Percentiles rank a stretch among this genome's conserved stretches.
Evolutionary conservation across 1,284 basidiomycete genomes (phyloP).

Genomic region (Chondrostereum purpureum): DNA sequence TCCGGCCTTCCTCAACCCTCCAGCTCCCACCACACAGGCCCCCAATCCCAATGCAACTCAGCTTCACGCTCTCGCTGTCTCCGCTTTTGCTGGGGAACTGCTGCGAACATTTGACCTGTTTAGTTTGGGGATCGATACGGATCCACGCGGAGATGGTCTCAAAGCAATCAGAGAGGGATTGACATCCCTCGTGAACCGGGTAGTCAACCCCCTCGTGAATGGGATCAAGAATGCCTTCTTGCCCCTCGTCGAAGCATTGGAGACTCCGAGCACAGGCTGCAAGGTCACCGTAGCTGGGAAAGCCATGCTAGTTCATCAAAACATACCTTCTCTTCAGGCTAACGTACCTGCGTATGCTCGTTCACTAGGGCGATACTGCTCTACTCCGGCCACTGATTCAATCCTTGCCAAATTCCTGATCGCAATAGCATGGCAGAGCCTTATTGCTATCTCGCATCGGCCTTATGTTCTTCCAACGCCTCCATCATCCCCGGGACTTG

Average conservation of each 20-base stretch:
- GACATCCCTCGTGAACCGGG: slow-evolving; percentile 56
- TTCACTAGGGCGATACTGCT: slow-evolving; percentile 50
- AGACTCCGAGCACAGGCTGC: slow-evolving; percentile 30
- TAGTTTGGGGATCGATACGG: slow-evolving; percentile 52
- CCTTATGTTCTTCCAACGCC: slow-evolving; percentile 34
- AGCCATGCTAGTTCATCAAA: slow-evolving; percentile 45
- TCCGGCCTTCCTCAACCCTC: slow-evolving; percentile 47
- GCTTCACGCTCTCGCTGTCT: slow-evolving; percentile 59
- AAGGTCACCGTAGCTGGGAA: slow-evolving; percentile 28
- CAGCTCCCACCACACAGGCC: slow-evolving; percentile 42
- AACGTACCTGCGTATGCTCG: slow-evolving; percentile 56
- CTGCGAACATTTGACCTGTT: slow-evolving; percentile 63
- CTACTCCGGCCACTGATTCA: slow-evolving; percentile 45
- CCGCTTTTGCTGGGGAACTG: slow-evolving; percentile 64
- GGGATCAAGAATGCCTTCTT: slow-evolving; percentile 56
- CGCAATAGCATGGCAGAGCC: slow-evolving; percentile 61
- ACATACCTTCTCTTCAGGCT: slow-evolving; percentile 49
- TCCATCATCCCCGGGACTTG: slow-evolving; percentile 35
- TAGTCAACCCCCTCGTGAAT: slow-evolving; percentile 55
- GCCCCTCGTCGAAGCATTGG: slow-evolving; percentile 55
- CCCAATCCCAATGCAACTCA: slow-evolving; percentile 61
- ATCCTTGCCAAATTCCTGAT: slow-evolving; percentile 64
- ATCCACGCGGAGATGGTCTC: slow-evolving; percentile 57
- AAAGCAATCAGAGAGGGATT: slow-evolving; percentile 61
- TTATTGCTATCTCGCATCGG: slow-evolving; percentile 64